phyloP scores from a whole-genome alignment of 192 early-diverging fungal genomes.

The Mortierella claussenii region DNA sequence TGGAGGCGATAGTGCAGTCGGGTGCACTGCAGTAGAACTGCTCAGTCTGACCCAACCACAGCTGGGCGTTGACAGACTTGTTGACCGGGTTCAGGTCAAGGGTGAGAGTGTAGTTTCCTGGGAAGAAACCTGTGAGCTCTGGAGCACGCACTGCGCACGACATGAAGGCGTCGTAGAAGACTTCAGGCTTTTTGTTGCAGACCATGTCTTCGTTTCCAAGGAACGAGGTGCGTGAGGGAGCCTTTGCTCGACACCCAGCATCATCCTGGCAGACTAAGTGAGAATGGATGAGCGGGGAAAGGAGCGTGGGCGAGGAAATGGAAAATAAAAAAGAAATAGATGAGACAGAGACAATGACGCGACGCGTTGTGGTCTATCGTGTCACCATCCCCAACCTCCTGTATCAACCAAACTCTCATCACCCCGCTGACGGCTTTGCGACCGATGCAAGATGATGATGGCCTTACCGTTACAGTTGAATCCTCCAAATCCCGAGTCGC shows the following conservation, averaged over 20 bases:
- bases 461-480: constrained; percentile 62
- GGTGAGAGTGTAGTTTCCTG: constrained; percentile 48
- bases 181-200: constrained; percentile 62
- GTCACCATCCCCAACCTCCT: neutral
- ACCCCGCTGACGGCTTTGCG: too few relatives aligned
- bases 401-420: too few relatives aligned
- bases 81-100: constrained; percentile 46
- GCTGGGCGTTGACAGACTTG: constrained; percentile 37
- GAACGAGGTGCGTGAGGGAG: constrained; percentile 29
- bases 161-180: constrained; percentile 52
- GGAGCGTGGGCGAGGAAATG: too few relatives aligned
- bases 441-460: neutral
- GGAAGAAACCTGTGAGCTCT: constrained; percentile 55
- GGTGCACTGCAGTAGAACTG: constrained; percentile 64
- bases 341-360: too few relatives aligned
- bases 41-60: constrained; percentile 60
- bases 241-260: constrained; percentile 47
- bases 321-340: too few relatives aligned
- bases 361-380: too few relatives aligned
- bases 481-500: constrained; percentile 67
- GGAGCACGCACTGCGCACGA: constrained; percentile 53
- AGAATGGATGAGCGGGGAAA: too few relatives aligned
- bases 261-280: constrained; percentile 56
- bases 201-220: constrained; percentile 53
- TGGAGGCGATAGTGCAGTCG: constrained; percentile 52